Percentiles rank a stretch among this genome's conserved stretches.
phyloP scores from a whole-genome alignment of 805 yeast genomes.

The Ogataea henricii region DNA sequence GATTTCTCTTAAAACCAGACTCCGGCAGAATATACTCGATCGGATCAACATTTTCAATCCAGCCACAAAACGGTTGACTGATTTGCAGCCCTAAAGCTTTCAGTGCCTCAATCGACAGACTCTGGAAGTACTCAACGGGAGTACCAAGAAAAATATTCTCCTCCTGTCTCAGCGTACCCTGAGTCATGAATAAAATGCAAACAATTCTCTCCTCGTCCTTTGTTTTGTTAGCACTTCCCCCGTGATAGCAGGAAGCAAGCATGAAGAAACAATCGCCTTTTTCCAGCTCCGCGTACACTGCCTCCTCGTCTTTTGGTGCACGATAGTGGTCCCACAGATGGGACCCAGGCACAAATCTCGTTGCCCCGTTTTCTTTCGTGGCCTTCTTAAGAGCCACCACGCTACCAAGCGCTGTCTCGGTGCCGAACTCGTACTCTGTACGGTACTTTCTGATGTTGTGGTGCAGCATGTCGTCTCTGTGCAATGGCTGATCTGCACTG shows the following conservation, averaged over 20 bases:
- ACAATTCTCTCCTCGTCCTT: constrained; percentile 23
- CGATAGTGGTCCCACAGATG: constrained; percentile 31
- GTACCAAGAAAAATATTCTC: constrained; percentile 26
- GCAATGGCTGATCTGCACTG: constrained; percentile 27
- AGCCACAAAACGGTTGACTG: constrained; percentile 1
- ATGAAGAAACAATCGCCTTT: constrained; percentile 28
- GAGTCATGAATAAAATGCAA: constrained; percentile 21
- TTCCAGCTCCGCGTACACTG: constrained; percentile 26
- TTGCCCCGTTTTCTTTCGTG: constrained; percentile 34
- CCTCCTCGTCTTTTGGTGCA: constrained; percentile 21
- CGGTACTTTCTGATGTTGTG: constrained; percentile 26
- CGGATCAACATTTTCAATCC: background rate
- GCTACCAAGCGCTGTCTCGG: constrained; percentile 26
- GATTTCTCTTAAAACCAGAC: background rate
- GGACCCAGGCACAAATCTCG: constrained; percentile 33
- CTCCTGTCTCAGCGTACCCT: constrained; percentile 27
- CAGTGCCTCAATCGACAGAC: constrained; percentile 10
- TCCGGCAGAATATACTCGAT: constrained; percentile 1
- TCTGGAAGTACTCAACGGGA: constrained; percentile 14
- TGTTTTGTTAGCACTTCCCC: constrained; percentile 27
- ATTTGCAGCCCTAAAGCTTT: constrained; percentile 16
- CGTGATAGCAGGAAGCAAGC: constrained; percentile 28
- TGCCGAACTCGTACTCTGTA: constrained; percentile 6
- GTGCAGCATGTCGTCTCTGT: constrained; percentile 31
- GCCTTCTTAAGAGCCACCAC: constrained; percentile 28